Conservation (phyloP, 2,329 filamentous ascomycete species). For the Cladophialophora chaetospira region DNA sequence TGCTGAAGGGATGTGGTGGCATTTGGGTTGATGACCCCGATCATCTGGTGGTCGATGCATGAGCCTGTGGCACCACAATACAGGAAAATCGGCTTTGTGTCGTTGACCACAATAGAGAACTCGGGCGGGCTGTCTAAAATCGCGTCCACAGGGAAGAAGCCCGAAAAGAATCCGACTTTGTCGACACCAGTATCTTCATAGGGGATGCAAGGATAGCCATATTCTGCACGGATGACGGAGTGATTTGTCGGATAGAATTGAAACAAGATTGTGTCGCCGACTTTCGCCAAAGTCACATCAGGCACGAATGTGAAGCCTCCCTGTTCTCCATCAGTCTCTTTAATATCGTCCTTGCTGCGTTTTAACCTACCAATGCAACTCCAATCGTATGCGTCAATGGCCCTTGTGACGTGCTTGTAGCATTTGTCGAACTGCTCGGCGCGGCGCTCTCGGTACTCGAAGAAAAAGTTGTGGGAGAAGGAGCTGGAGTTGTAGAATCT, state of each 20-base stretch:
- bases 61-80: conserved; percentile 70
- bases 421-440: conserved; percentile 4
- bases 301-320: conserved; percentile 30
- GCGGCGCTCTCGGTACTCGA: neutral
- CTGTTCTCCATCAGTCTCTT: conserved; percentile 14
- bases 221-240: conserved; percentile 64
- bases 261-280: conserved; percentile 43
- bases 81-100: conserved; percentile 66
- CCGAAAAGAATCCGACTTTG: conserved; percentile 58
- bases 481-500: neutral
- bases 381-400: conserved; percentile 30
- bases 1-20: conserved; percentile 25
- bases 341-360: neutral
- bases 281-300: conserved; percentile 27
- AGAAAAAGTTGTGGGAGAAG: neutral
- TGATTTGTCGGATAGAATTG: conserved; percentile 66
- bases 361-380: conserved; percentile 20
- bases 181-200: conserved; percentile 56
- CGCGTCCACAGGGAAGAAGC: conserved; percentile 50
- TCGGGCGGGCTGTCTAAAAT: conserved; percentile 48
- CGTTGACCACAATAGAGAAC: conserved; percentile 54
- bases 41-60: conserved; percentile 68
- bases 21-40: conserved; percentile 71
- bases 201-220: conserved; percentile 63
- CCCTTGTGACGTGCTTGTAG: conserved; percentile 19